Evolutionary conservation across 2,329 filamentous ascomycete genomes (phyloP), one percentile per base, ranked within the genome.

Genomic region (Amphichorda felina): DNA sequence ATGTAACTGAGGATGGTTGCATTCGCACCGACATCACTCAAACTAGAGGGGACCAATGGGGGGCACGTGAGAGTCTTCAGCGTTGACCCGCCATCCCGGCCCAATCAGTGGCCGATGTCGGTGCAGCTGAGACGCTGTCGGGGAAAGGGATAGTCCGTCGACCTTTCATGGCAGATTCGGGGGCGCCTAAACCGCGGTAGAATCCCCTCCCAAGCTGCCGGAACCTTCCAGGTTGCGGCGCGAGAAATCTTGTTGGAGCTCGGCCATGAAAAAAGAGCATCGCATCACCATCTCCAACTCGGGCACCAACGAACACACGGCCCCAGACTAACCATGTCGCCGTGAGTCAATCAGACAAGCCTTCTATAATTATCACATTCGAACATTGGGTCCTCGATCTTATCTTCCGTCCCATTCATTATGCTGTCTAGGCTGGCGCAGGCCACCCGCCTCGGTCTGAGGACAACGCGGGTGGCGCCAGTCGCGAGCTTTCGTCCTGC

Each of bases 401-500:
- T 17, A 21, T 14, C 28, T 22, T 18, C 21, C 21, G 6, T 19
- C 16, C 17, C 29, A 19, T 43, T 50, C 54, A n/a, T 24, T 16
- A 72, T 72, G 43, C 41, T 65, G 49, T 55, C 51, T 19, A 44
- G 50, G 50, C 43, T 53, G 44, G 53, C 49, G 43, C 49, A 48
- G 41, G 50, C 51, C 38, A 48, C 54, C 39, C 46, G 53, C 43
- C 45, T 57, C 46, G 54, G 50, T 45, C 45, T 50, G 46, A 44
- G 46, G 15, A 32, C 31, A 10, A n/a, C 37, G 4, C 37, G 37
- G 13, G 18, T 29, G 5, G 22, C 25, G 14, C 33, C 32, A 8
- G 14, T 31, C 14, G 14, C 37, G 8, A 14, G 11, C 13, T 24
- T 31, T 15, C 48, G 50, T 42, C 40, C 41, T 26, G 50, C 45